Evolutionary conservation across 1,139 yeast genomes (phyloP), one percentile per base, ranked within the genome.

Genomic region (Hanseniaspora gamundiae): DNA sequence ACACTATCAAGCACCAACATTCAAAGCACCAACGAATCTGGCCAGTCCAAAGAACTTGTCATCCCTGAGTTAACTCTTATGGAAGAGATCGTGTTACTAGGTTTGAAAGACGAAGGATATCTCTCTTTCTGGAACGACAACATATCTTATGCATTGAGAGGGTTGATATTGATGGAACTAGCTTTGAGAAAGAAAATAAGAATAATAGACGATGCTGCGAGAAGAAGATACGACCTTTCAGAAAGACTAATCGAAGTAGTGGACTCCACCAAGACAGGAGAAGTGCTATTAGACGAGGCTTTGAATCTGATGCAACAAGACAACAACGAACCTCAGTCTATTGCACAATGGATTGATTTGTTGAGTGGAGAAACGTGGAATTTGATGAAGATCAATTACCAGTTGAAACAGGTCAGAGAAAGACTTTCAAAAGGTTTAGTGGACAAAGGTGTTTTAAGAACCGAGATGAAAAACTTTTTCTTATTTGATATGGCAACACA

Each of bases 401-500:
- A 91, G 65, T 74, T 91, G 61, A 91, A 91, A 61, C 98, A 91
- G 65, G 99, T 93, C 4, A 77, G 98, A 58, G 99, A 91, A 65
- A 74, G 99, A 55, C 72, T 91, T 51, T 95, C 96, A 45, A 91
- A 91, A 64, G 99, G 98, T 1, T 71, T 91, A 46, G 99, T 93
- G 28, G 99, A 91, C 62, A 91, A 91, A 66, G 98, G 98, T n/a
- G 81, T 91, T 42, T 72, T 93, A 57, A 78, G 95, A 65, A 93
- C 98, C 2, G 98, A 91, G 62, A 78, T 95, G 60, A 87, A 88
- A 60, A 93, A 86, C 67, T 91, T 91, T 62, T 78, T 93, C 58
- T 69, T 91, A 46, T 91, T 91, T 55, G 98, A 91, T 64, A 91
- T 91, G 96, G 95, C 98, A 21, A 93, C 98, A 7, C 98, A 93